Base-by-base conservation (phyloP, 495 filamentous ascomycete species). In the Mytilinidion resinicola region DNA sequence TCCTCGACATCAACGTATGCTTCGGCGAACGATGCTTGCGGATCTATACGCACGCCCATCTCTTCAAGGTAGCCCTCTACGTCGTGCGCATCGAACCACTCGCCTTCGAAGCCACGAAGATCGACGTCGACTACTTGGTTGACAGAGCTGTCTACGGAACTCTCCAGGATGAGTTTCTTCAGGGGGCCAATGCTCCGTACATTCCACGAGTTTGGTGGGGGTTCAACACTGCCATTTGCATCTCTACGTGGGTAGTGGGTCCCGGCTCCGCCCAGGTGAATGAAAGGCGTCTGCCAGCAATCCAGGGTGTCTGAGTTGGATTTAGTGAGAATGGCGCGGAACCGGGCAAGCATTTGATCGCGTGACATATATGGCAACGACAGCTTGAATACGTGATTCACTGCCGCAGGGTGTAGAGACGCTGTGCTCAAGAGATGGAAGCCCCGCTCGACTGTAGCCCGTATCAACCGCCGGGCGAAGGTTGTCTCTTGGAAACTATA, bases 71-170 rank as follows among this genome's bases (percentile, higher is more conserved):
- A 90, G 9, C 81, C 74, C 69, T 90, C 85, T 5, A 90, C 82
- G 63, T 91, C 88, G 48, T 82, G 75, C 5, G 84, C 76, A 61
- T 90, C 85, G 61, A 87, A 86, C 78, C 85, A 91, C 50, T 88
- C 85, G 20, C 86, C 85, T 39, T 82, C 76, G 66, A 70, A 72
- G 14, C 69, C 71, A 0, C 51, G 59, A 3, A 67, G 44, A 43
- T 67, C 66, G 38, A 67, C 51, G 35, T 54, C 41, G 49, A 62
- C 20, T 49, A 63, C 57, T 33, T 60, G 56, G 35, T 34, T 57
- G 54, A 64, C 50, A 1, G 66, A 55, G 14, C 56, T 50, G 35
- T 67, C 61, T 50, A 61, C 53, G 10, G 58, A 46, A 35, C 46
- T 59, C 60, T 62, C 66, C 66, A 36, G 77, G 67, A 72, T 76